These are phyloP conservation scores for Isatis tinctoria DNA, from an alignment of 345 rosid species.

Conservation along the genomic window DNA sequence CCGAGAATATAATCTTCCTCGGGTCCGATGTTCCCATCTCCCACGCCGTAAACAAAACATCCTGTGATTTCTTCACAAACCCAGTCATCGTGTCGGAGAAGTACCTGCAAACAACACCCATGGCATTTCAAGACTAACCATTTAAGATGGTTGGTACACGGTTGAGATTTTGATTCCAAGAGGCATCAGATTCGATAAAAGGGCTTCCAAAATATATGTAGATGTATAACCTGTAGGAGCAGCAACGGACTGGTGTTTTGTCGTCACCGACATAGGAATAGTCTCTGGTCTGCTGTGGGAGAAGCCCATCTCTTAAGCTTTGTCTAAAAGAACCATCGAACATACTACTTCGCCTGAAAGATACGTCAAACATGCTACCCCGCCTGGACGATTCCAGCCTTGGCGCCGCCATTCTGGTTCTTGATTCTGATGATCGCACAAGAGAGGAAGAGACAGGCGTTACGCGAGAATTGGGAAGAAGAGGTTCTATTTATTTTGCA, in stretches of 20 bases:
- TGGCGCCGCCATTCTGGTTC: conserved; percentile 30
- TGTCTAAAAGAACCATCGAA: conserved; percentile 31
- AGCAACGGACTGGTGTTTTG: conserved; percentile 8
- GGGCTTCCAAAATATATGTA: not conserved
- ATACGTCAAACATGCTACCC: conserved; percentile 30
- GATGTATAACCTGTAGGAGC: conserved; percentile 31
- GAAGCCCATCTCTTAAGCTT: conserved; percentile 30
- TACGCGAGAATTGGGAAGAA: not conserved
- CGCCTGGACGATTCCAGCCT: conserved; percentile 31
- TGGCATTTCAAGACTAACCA: conserved; percentile 2
- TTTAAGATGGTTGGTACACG: not conserved
- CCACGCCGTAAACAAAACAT: conserved; percentile 36
- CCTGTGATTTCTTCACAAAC: conserved; percentile 13
- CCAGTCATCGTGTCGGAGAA: conserved; percentile 21
- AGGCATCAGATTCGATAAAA: conserved; percentile 1
- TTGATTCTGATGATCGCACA: conserved; percentile 10
- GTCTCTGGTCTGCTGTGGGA: conserved; percentile 17
- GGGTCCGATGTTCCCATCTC: conserved; percentile 78
- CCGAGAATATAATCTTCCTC: conserved; percentile 71
- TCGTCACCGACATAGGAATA: not conserved
- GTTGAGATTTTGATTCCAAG: conserved; percentile 2
- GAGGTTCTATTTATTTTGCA: conserved; percentile 6
- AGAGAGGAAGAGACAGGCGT: not conserved
- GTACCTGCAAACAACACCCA: conserved; percentile 21
- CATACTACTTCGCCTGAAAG: conserved; percentile 33